Evolutionary conservation across 495 filamentous ascomycete genomes (phyloP).

Genomic region (Bombardia bombarda): DNA sequence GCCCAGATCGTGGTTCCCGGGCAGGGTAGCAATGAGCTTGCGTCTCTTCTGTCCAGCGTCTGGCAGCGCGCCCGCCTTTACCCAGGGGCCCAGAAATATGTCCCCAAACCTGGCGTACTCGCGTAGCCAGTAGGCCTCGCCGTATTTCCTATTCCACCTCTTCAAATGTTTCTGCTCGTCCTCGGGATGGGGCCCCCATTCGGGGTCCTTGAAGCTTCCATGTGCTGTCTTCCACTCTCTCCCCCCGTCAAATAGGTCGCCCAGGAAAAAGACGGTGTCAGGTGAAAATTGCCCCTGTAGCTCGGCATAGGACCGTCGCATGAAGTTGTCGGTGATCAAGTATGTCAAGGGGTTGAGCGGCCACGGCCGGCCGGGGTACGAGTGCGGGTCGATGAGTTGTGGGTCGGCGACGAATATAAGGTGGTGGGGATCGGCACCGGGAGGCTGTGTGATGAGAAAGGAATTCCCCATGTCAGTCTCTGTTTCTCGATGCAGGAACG

Average conservation of each 20-base stretch:
- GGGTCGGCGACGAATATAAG: slow-evolving; percentile 88
- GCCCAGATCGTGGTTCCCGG: slow-evolving; percentile 96
- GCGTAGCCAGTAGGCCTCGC: slow-evolving; percentile 68
- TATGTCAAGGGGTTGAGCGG: slow-evolving; percentile 72
- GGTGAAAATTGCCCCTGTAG: slow-evolving; percentile 65
- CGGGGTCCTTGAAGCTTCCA: slow-evolving; percentile 51
- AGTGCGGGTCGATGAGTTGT: slow-evolving; percentile 96
- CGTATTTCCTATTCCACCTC: slow-evolving; percentile 64
- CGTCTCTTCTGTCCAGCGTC: slow-evolving; percentile 38
- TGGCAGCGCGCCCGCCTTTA: slow-evolving; percentile 25
- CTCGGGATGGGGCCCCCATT: slow-evolving; percentile 43
- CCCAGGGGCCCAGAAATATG: slow-evolving; percentile 68
- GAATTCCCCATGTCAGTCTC: too few relatives aligned
- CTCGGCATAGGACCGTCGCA: slow-evolving; percentile 67
- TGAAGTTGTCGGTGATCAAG: slow-evolving; percentile 78
- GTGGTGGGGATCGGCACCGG: slow-evolving; percentile 70
- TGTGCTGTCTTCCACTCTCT: slow-evolving; percentile 78
- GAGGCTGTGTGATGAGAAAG: slow-evolving; percentile 51
- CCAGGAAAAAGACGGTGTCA: slow-evolving; percentile 80
- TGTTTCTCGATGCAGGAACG: too few relatives aligned
- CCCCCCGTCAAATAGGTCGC: slow-evolving; percentile 94
- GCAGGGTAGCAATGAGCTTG: slow-evolving; percentile 71
- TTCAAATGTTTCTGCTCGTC: slow-evolving; percentile 44
- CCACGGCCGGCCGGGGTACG: slow-evolving; percentile 91
- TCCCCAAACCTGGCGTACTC: slow-evolving; percentile 74